These are phyloP conservation scores for Tricholoma furcatifolium DNA, from an alignment of 768 basidiomycete genomes.

Conservation along the genomic window DNA sequence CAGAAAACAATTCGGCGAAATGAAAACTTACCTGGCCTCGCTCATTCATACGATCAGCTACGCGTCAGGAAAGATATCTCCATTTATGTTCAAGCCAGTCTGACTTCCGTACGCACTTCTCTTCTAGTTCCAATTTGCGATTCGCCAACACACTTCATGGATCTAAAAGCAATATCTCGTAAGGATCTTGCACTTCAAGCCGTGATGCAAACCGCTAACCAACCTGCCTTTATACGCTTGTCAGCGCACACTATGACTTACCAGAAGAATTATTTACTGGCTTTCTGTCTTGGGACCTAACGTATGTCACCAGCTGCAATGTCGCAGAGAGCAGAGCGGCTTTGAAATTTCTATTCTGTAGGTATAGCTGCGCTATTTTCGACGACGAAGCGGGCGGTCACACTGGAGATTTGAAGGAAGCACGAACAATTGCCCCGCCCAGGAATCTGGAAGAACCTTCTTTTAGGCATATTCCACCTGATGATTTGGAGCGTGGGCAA, in stretches of 20 bases:
- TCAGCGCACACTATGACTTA: conserved; percentile 8
- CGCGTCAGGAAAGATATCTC: background rate
- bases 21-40: conserved; percentile 1
- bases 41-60: conserved; percentile 5
- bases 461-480: conserved; percentile 1
- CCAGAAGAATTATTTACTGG: conserved; percentile 4
- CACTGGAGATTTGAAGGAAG: conserved; percentile 6
- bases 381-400: conserved; percentile 8
- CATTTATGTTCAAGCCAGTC: too few relatives aligned
- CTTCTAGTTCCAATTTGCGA: conserved; percentile 10
- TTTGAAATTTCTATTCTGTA: background rate
- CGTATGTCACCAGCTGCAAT: background rate
- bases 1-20: conserved; percentile 4
- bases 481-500: conserved; percentile 11
- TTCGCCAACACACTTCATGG: conserved; percentile 9
- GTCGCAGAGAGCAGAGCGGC: too few relatives aligned
- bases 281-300: conserved; percentile 11
- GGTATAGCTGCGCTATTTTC: conserved; percentile 12
- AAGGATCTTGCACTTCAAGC: background rate
- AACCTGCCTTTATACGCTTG: background rate
- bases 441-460: conserved; percentile 2
- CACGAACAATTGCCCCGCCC: conserved; percentile 7
- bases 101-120: too few relatives aligned
- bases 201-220: too few relatives aligned
- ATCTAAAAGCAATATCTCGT: conserved; percentile 12